Evolutionary conservation across 2,329 filamentous ascomycete species (phyloP).

Genomic region (Paecilomyces formosus): DNA sequence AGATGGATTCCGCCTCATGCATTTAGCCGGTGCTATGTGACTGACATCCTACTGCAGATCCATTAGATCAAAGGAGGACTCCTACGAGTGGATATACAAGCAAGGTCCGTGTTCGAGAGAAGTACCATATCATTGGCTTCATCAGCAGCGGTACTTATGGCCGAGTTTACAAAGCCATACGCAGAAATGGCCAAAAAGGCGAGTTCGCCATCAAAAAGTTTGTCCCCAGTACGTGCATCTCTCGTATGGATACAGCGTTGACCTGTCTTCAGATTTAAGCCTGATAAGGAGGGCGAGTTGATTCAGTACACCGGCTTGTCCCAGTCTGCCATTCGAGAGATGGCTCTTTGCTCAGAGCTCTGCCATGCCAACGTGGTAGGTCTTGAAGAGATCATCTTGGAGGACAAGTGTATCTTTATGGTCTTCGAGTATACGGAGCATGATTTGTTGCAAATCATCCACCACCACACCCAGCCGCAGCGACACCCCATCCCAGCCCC

Average conservation of each 20-base stretch:
- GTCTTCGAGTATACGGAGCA: slow-evolving; percentile 99
- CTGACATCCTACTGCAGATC: slow-evolving; percentile 19
- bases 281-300: slow-evolving; percentile 93
- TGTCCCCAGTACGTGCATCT: slow-evolving; percentile 11
- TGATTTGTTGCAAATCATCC: slow-evolving; percentile 93
- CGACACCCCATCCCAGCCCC: slow-evolving; percentile 79
- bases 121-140: slow-evolving; percentile 95
- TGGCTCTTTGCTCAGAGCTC: slow-evolving; percentile 92
- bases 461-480: slow-evolving; percentile 87
- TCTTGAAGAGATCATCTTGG: slow-evolving; percentile 89
- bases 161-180: slow-evolving; percentile 89
- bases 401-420: slow-evolving; percentile 99
- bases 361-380: slow-evolving; percentile 83
- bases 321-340: slow-evolving; percentile 92
- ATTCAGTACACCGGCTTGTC: slow-evolving; percentile 96
- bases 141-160: slow-evolving; percentile 98
- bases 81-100: slow-evolving; percentile 47
- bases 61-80: slow-evolving; percentile 32
- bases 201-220: slow-evolving; percentile 98
- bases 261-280: slow-evolving; percentile 61
- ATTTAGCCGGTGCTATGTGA: slow-evolving; percentile 15
- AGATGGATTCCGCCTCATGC: slow-evolving; percentile 6
- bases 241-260: slow-evolving; percentile 5
- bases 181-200: slow-evolving; percentile 63
- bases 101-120: slow-evolving; percentile 84